Conservation (phyloP, 495 filamentous ascomycete genomes). For the Bryoglossum gracile region DNA sequence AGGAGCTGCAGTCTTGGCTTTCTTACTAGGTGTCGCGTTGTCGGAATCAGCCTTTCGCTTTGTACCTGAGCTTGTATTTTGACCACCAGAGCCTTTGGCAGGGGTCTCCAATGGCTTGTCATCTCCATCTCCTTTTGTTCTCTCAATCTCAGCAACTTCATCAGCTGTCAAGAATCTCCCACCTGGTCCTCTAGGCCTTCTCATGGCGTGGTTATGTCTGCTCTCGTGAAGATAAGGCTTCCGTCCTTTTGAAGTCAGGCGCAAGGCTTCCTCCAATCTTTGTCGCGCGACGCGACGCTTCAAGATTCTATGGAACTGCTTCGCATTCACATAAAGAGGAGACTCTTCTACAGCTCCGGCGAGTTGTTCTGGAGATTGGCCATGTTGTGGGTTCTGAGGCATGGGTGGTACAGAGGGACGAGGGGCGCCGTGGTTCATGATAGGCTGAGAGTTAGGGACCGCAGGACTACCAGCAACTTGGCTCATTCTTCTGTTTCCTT, state of each 20-base stretch:
- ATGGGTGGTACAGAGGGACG: constrained; percentile 41
- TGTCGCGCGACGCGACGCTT: constrained; percentile 91
- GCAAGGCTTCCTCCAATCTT: constrained; percentile 82
- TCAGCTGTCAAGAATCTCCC: constrained; percentile 97
- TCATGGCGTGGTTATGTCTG: constrained; percentile 98
- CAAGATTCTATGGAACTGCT: constrained; percentile 95
- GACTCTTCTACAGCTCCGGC: constrained; percentile 80
- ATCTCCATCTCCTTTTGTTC: constrained; percentile 35
- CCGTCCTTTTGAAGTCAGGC: constrained; percentile 87
- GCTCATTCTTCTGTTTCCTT: constrained; percentile 49
- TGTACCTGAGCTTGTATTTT: constrained; percentile 33
- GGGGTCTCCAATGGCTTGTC: constrained; percentile 31
- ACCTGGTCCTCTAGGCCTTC: constrained; percentile 89
- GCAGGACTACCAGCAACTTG: constrained; percentile 54
- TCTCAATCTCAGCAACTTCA: constrained; percentile 88
- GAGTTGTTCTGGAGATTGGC: constrained; percentile 76
- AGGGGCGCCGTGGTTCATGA: constrained; percentile 46
- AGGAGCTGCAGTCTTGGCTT: constrained; percentile 39
- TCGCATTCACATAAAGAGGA: constrained; percentile 95
- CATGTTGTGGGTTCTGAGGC: constrained; percentile 41
- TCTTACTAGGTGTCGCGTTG: constrained; percentile 44
- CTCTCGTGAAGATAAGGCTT: constrained; percentile 98
- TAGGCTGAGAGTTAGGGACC: constrained; percentile 47
- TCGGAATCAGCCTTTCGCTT: constrained; percentile 35
- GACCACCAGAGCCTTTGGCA: constrained; percentile 36